These are phyloP conservation scores for Talaromyces sp. DNA, from an alignment of 2,329 filamentous ascomycete species.

Conservation along the genomic window DNA sequence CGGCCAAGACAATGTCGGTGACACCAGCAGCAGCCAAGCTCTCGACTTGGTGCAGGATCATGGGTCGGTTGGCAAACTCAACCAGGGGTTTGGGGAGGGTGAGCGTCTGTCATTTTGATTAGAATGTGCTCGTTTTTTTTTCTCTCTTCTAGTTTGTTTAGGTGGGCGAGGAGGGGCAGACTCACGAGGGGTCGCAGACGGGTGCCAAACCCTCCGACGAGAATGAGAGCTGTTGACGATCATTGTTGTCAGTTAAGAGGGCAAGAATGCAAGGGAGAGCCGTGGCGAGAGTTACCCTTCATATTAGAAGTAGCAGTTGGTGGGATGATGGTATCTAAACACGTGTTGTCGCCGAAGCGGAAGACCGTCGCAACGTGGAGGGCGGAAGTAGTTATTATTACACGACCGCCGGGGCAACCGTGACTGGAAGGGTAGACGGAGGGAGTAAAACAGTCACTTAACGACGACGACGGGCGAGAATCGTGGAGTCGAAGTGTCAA, in stretches of 20 bases:
- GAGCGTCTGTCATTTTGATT: conserved; percentile 61
- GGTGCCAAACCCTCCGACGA: conserved; percentile 98
- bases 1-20: conserved; percentile 93
- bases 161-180: conserved; percentile 18
- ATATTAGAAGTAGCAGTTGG: conserved; percentile 21
- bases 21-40: conserved; percentile 89
- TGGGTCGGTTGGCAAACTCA: conserved; percentile 97
- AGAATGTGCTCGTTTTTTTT: background rate
- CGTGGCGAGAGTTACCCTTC: conserved; percentile 36
- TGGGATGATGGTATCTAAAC: background rate
- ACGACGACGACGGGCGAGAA: background rate
- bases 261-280: conserved; percentile 9
- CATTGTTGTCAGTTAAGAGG: conserved; percentile 14
- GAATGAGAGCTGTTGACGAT: conserved; percentile 72
- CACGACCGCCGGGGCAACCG: background rate
- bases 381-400: background rate
- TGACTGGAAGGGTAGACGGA: background rate
- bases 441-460: background rate
- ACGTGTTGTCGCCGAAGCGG: conserved; percentile 7
- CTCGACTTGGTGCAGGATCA: conserved; percentile 98
- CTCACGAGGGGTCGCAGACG: conserved; percentile 91
- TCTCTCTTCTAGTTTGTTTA: background rate
- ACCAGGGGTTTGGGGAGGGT: conserved; percentile 96
- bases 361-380: conserved; percentile 14
- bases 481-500: background rate